Conservation (phyloP, 306 rosid species). For the Acacia crassicarpa region DNA sequence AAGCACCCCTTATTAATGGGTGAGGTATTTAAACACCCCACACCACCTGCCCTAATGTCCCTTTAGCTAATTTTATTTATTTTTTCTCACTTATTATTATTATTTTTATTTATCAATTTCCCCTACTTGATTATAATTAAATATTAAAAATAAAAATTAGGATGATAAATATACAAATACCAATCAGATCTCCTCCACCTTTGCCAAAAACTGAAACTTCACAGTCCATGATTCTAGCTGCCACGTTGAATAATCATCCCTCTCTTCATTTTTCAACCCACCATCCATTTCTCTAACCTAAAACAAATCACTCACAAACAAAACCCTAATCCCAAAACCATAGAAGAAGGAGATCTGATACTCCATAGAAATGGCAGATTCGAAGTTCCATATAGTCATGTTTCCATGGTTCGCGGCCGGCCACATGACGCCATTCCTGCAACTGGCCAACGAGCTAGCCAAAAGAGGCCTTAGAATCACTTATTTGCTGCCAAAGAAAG, state of each 20-base stretch:
- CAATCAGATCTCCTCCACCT: neutral
- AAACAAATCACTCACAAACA: neutral
- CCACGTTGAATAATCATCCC: neutral
- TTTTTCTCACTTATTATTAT: no score
- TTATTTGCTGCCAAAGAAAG: slow-evolving; percentile 42
- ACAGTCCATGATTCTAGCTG: neutral
- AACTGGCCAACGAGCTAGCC: slow-evolving; percentile 57
- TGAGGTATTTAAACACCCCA: no score
- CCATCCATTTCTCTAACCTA: neutral
- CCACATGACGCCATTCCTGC: slow-evolving; percentile 56
- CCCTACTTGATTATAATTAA: no score
- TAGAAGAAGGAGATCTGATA: neutral
- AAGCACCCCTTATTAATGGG: no score
- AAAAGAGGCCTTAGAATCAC: slow-evolving; percentile 42
- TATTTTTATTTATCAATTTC: no score
- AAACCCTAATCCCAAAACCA: neutral
- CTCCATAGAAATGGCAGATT: slow-evolving; percentile 5
- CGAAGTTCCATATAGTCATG: slow-evolving; percentile 41
- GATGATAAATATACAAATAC: neutral
- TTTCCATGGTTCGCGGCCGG: slow-evolving; percentile 63
- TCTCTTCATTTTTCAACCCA: no score
- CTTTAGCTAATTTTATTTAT: no score
- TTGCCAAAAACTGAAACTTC: neutral
- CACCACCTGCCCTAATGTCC: no score
- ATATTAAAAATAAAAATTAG: no score